Evolutionary conservation across 352 stramenopile genomes (phyloP), one percentile per base, ranked within the genome.

Genomic region (Phytopythium vexans): DNA sequence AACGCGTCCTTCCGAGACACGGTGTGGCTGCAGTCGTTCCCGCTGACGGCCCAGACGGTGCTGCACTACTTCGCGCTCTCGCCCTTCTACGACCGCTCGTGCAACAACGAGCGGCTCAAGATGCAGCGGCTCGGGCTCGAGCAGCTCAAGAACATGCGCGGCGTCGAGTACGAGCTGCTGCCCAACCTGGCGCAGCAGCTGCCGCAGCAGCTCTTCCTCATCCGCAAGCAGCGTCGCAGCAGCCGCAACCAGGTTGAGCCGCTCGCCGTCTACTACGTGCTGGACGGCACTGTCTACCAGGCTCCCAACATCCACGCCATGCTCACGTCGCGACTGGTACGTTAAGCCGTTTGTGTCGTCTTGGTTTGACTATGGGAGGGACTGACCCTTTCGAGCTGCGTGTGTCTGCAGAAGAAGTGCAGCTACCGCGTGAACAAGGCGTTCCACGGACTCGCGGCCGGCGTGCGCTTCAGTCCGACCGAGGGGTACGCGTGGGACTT

Each of bases 31-130:
- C 71, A 88, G 62, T 86, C 78, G 47, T 94, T 93, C 62, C 81
- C 81, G 42, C 57, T 96, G 39, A 92, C 82, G 38, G 68, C 72
- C 51, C 82, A 96, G 61, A 95, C 87, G 0, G 84, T 94, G 52
- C 64, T 95, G 52, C 85, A 96, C 66, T 96, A 96, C 69, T 89
- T 96, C 49, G 83, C 85, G 51, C 68, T 92, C 41, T 94, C 82
- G 15, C 85, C 82, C 15, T 96, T 93, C 58, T 96, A 96, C 74
- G 85, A 95, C 60, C 85, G 81, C 27, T 89, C 71, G 52, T 96
- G 83, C 57, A 95, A 95, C 76, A 96, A 96, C 56, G 87, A 94
- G 72, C 81, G 86, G 7, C 72, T 96, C 47, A 93, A 93, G 71
- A 94, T 94, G 87, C 87, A 96, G 74, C 82, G 85, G 1, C 71